Evolutionary conservation across 2,329 filamentous ascomycete species (phyloP).

Genomic region (Diplocarpon mali): DNA sequence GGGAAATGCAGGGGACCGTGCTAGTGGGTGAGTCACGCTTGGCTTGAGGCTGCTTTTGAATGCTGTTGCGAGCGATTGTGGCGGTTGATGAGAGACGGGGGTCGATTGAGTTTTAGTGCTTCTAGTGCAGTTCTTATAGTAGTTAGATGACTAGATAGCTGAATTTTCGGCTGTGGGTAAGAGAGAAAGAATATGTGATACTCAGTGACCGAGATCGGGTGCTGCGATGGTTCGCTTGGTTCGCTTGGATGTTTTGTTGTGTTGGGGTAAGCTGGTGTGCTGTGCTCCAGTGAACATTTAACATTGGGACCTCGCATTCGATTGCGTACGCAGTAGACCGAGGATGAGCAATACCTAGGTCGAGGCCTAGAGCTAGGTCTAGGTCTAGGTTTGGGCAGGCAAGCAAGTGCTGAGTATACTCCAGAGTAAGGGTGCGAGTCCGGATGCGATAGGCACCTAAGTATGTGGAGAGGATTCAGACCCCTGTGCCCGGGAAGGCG

Average conservation of each 20-base stretch:
- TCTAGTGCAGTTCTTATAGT: too few relatives aligned
- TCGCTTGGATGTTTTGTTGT: background rate
- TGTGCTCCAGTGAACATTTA: background rate
- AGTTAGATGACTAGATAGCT: background rate
- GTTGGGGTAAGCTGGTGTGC: background rate
- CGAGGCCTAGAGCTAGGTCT: too few relatives aligned
- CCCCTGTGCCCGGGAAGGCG: slow-evolving; percentile 84
- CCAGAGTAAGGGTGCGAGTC: too few relatives aligned
- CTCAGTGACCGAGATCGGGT: background rate
- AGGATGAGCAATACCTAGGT: too few relatives aligned
- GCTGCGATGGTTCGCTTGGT: background rate
- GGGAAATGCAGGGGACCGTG: background rate
- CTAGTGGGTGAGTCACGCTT: slow-evolving; percentile 12
- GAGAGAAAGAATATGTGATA: background rate
- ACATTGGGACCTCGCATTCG: too few relatives aligned
- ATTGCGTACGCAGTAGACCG: too few relatives aligned
- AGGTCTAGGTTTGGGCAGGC: too few relatives aligned
- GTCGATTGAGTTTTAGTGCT: too few relatives aligned
- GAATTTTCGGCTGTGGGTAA: background rate
- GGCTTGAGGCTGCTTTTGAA: slow-evolving; percentile 4
- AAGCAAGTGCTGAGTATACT: too few relatives aligned
- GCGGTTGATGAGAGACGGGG: too few relatives aligned
- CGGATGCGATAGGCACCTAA: too few relatives aligned
- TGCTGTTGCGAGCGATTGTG: too few relatives aligned
- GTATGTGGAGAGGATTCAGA: slow-evolving; percentile 30